Percentiles rank a stretch among this genome's conserved stretches.
phyloP scores from a whole-genome alignment of 495 filamentous ascomycete genomes.

The Talaromyces ruber region DNA sequence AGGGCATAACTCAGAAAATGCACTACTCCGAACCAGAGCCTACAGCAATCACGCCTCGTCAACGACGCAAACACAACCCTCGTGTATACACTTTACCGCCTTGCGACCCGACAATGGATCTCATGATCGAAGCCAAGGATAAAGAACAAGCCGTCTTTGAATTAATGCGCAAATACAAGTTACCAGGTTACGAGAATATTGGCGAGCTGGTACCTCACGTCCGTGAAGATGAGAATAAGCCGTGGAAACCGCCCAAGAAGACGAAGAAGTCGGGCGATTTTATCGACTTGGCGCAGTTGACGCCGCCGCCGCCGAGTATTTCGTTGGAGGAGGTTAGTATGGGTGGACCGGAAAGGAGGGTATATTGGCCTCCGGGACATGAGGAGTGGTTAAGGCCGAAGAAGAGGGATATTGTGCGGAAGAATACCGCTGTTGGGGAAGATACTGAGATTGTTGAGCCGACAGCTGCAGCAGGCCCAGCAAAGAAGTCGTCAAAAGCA shows the following conservation, averaged over 20 bases:
- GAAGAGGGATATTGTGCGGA: constrained; percentile 63
- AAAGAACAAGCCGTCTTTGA: constrained; percentile 98
- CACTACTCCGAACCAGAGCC: constrained; percentile 82
- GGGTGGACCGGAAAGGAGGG: constrained; percentile 77
- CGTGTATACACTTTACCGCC: constrained; percentile 73
- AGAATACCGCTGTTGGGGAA: constrained; percentile 7
- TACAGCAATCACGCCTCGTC: constrained; percentile 62
- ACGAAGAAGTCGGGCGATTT: constrained; percentile 40
- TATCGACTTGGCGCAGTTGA: constrained; percentile 39
- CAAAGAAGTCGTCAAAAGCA: background rate
- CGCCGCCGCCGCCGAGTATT: constrained; percentile 36
- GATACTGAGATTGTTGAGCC: background rate
- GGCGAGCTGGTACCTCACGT: constrained; percentile 73
- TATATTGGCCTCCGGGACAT: constrained; percentile 86
- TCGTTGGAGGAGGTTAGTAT: constrained; percentile 69
- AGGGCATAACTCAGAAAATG: constrained; percentile 90
- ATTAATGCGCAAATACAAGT: constrained; percentile 76
- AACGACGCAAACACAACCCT: constrained; percentile 76
- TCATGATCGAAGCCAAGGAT: constrained; percentile 98
- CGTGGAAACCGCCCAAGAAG: constrained; percentile 39
- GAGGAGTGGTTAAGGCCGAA: constrained; percentile 83
- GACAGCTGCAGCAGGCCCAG: background rate
- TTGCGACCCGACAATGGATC: constrained; percentile 72
- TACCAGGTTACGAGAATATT: constrained; percentile 67
- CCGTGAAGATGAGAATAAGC: constrained; percentile 70